These are phyloP conservation scores for Pinus tabuliformis DNA, from an alignment of 75 land plant species.

Conservation along the genomic window DNA sequence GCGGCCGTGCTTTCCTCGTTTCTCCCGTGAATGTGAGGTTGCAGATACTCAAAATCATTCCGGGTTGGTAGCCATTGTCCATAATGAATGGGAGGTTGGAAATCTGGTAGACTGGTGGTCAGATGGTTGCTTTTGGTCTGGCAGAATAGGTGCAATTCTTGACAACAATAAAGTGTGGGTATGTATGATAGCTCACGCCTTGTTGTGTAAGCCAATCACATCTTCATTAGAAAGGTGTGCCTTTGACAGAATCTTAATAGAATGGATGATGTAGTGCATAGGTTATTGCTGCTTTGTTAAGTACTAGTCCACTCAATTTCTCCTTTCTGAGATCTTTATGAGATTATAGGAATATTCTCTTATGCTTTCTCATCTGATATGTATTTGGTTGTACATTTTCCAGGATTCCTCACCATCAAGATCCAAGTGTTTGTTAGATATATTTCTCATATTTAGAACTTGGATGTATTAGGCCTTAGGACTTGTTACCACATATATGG, in stretches of 20 bases:
- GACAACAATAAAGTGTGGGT: slow-evolving; percentile 36
- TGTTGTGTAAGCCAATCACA: background rate
- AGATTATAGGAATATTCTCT: no score
- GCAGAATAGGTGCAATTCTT: slow-evolving; percentile 30
- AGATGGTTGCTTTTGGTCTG: slow-evolving; percentile 51
- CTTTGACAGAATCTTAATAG: background rate
- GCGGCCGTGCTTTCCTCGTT: slow-evolving; percentile 36
- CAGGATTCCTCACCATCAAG: no score
- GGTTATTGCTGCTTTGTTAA: background rate
- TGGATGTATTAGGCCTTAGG: no score
- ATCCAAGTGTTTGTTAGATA: no score
- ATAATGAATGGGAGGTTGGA: slow-evolving; percentile 53
- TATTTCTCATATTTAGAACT: no score
- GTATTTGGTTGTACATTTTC: no score
- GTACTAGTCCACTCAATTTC: background rate
- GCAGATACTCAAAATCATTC: slow-evolving; percentile 14
- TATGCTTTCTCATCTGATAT: no score
- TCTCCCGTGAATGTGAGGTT: slow-evolving; percentile 21
- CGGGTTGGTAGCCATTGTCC: slow-evolving; percentile 25
- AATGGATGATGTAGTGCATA: background rate
- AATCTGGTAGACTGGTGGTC: slow-evolving; percentile 47
- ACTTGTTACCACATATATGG: no score
- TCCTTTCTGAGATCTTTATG: no score
- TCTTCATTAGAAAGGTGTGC: background rate
- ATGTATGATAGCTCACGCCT: background rate